These are phyloP conservation scores for Obba rivulosa DNA, from an alignment of 768 basidiomycete species.

Conservation along the genomic window DNA sequence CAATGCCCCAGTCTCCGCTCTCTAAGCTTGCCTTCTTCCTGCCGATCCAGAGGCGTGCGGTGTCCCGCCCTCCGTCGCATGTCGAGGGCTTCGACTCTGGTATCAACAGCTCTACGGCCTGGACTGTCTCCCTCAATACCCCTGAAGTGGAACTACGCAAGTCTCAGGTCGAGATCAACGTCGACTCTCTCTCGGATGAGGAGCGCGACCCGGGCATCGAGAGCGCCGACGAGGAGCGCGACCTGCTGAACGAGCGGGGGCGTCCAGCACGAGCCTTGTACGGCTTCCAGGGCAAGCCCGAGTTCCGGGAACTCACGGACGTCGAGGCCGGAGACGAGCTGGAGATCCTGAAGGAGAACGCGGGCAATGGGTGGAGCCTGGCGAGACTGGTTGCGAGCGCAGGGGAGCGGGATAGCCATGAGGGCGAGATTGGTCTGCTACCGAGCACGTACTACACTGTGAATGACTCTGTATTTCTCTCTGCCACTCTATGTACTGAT, in stretches of 20 bases:
- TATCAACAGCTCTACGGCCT: slow-evolving; percentile 71
- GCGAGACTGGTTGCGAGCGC: slow-evolving; percentile 35
- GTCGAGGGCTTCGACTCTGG: slow-evolving; percentile 62
- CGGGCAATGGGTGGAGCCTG: slow-evolving; percentile 79
- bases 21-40: no score
- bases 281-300: slow-evolving; percentile 67
- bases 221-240: slow-evolving; percentile 28
- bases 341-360: slow-evolving; percentile 64
- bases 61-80: slow-evolving; percentile 11
- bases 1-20: no score
- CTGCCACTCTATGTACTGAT: no score
- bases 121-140: slow-evolving; percentile 47
- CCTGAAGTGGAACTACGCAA: slow-evolving; percentile 9
- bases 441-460: slow-evolving; percentile 74
- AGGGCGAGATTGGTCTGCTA: slow-evolving; percentile 62
- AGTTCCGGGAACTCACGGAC: slow-evolving; percentile 60
- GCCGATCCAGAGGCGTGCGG: no score
- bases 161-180: slow-evolving; percentile 31
- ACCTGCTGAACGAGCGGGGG: slow-evolving; percentile 21
- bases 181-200: slow-evolving; percentile 49
- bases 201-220: slow-evolving; percentile 26
- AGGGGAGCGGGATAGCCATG: slow-evolving; percentile 17
- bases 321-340: slow-evolving; percentile 68
- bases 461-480: slow-evolving; percentile 20
- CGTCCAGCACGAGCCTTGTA: slow-evolving; percentile 66